These are phyloP conservation scores for Erythrophleum fordii DNA, from an alignment of 306 rosid species.

Conservation along the genomic window DNA sequence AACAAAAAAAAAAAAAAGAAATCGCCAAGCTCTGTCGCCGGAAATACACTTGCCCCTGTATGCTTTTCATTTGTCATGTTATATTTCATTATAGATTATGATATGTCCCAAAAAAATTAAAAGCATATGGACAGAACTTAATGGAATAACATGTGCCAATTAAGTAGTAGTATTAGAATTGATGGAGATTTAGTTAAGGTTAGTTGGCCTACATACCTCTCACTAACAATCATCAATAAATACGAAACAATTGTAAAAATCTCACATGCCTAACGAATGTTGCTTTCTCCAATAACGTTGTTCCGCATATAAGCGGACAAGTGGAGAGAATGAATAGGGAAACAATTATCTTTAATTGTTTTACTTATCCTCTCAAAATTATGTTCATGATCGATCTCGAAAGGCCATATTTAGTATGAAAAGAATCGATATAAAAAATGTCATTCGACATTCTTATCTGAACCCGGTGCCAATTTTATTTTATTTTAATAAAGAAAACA, in stretches of 20 bases:
- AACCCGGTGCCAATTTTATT: not conserved
- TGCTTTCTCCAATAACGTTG: not conserved
- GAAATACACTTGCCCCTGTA: not conserved
- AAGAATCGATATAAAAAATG: not conserved
- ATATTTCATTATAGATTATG: not conserved
- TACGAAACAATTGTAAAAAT: not conserved
- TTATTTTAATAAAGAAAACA: not conserved
- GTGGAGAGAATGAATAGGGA: slow-evolving; percentile 1
- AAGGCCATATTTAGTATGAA: not conserved
- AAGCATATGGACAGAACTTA: not conserved
- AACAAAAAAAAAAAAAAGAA: too few species aligned
- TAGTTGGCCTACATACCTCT: not conserved
- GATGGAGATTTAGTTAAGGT: not conserved
- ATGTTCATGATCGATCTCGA: not conserved
- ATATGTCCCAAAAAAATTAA: not conserved
- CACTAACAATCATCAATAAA: not conserved
- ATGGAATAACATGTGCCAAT: not conserved
- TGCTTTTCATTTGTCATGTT: not conserved
- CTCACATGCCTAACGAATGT: not conserved
- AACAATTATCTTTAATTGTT: not conserved
- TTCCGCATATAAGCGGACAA: slow-evolving; percentile 1
- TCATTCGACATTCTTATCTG: slow-evolving; percentile 2
- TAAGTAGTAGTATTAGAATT: not conserved
- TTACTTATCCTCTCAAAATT: slow-evolving; percentile 1
- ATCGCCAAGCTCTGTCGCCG: too few species aligned